Percentiles rank a stretch among this genome's conserved stretches.
phyloP scores from a whole-genome alignment of 2,329 filamentous ascomycete genomes.

The Aspergillus candidus region DNA sequence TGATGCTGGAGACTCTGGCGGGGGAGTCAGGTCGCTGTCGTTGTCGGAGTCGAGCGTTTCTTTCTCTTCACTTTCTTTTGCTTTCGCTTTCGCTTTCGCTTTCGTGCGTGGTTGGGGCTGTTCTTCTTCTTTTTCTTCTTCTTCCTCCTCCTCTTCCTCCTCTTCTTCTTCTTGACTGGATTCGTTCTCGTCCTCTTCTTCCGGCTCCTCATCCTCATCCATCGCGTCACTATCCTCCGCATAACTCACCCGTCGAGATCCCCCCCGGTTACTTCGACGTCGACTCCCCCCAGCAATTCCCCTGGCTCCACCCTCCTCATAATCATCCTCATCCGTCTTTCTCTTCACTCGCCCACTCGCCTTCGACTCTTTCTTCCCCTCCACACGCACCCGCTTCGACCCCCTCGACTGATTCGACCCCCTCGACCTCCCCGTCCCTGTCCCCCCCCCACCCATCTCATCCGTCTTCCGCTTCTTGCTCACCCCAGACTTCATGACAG shows the following conservation, averaged over 20 bases:
- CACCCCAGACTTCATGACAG: constrained; percentile 51
- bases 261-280: constrained; percentile 36
- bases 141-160: constrained; percentile 22
- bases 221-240: constrained; percentile 40
- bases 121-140: constrained; percentile 15
- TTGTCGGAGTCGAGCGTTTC: constrained; percentile 1
- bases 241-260: constrained; percentile 36
- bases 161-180: constrained; percentile 16
- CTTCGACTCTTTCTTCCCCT: constrained; percentile 32
- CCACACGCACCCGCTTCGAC: constrained; percentile 26
- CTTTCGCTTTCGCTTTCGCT: neutral
- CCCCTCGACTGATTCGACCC: constrained; percentile 38
- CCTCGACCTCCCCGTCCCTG: constrained; percentile 26
- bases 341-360: constrained; percentile 23
- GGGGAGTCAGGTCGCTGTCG: neutral
- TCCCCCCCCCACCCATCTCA: constrained; percentile 21
- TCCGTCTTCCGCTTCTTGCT: constrained; percentile 41
- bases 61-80: constrained; percentile 4
- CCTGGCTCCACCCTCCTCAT: constrained; percentile 39
- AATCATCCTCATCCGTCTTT: constrained; percentile 35
- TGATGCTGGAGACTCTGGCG: constrained; percentile 5
- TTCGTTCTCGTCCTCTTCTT: constrained; percentile 19
- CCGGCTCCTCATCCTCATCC: constrained; percentile 26
- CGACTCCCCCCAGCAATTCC: constrained; percentile 28
- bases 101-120: constrained; percentile 8